phyloP scores from a whole-genome alignment of 306 rosid genomes.

The Lathyrus tuberosus region DNA sequence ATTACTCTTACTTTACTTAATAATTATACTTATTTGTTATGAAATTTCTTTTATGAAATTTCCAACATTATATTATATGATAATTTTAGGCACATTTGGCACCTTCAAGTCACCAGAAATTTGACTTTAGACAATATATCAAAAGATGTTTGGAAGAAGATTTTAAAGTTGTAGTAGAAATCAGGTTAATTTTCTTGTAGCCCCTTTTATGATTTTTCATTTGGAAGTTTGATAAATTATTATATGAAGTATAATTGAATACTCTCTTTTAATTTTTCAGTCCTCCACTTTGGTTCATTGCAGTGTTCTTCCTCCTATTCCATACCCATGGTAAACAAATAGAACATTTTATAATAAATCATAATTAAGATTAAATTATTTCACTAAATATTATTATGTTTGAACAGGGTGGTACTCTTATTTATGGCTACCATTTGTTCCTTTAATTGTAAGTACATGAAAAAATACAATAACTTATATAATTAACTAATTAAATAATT shows the following conservation, averaged over 20 bases:
- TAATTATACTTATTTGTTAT: not conserved
- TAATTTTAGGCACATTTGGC: too few species aligned
- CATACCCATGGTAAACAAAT: slow-evolving; percentile 69
- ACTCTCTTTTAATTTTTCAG: slow-evolving; percentile 34
- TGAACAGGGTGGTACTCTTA: slow-evolving; percentile 75
- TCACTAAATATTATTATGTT: not conserved
- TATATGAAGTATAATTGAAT: slow-evolving; percentile 4
- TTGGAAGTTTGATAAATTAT: not conserved
- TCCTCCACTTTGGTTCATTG: slow-evolving; percentile 84
- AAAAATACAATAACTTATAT: too few species aligned
- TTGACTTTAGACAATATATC: slow-evolving; percentile 82
- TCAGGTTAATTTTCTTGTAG: slow-evolving; percentile 53
- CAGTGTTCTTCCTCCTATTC: slow-evolving; percentile 73
- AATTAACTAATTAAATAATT: too few species aligned
- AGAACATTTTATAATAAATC: not conserved
- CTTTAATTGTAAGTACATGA: too few species aligned
- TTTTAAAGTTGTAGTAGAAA: slow-evolving; percentile 87
- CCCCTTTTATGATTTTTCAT: not conserved
- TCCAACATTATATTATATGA: too few species aligned
- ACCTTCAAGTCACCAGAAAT: too few species aligned
- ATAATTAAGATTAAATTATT: not conserved
- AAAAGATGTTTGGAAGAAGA: slow-evolving; percentile 86
- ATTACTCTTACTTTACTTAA: too few species aligned
- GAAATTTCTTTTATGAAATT: not conserved
- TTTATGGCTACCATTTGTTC: too few species aligned